phyloP scores from a whole-genome alignment of 108 stramenopile species.

The Bacterosira constricta region DNA sequence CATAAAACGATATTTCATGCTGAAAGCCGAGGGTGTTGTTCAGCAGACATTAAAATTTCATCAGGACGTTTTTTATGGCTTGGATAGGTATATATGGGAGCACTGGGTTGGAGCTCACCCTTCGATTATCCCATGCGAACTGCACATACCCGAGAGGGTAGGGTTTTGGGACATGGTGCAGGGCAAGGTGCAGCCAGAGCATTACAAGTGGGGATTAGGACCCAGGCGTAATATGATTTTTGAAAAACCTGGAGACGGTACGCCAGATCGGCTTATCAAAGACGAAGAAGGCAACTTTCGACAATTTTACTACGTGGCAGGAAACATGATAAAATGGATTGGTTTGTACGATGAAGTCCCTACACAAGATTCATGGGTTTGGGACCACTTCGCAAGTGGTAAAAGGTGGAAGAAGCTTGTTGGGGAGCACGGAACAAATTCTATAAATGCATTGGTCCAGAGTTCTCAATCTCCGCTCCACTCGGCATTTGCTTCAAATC shows the following conservation, averaged over 20 bases:
- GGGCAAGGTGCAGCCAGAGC: conserved; percentile 14
- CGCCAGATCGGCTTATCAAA: background rate
- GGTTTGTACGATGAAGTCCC: conserved; percentile 52
- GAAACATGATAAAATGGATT: conserved; percentile 54
- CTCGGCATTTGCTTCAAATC: conserved; percentile 25
- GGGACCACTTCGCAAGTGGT: conserved; percentile 55
- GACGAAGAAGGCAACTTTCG: conserved; percentile 38
- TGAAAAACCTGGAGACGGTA: conserved; percentile 13
- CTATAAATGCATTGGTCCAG: conserved; percentile 29
- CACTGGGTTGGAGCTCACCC: conserved; percentile 65
- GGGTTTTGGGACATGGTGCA: conserved; percentile 35
- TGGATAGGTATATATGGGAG: conserved; percentile 48
- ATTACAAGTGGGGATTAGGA: conserved; percentile 48
- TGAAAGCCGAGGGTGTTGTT: conserved; percentile 28
- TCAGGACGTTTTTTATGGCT: conserved; percentile 47
- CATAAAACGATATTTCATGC: conserved; percentile 34
- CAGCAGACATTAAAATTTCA: conserved; percentile 30
- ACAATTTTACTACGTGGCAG: conserved; percentile 51
- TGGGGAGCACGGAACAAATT: conserved; percentile 24
- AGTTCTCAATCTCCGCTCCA: conserved; percentile 14
- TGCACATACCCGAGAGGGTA: conserved; percentile 37
- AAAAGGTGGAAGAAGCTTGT: conserved; percentile 42
- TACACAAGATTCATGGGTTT: conserved; percentile 46
- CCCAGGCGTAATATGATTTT: conserved; percentile 34
- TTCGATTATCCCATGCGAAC: conserved; percentile 50